Evolutionary conservation across 176 grass and related monocot genomes (phyloP).

Genomic region (Chrysopogon serrulatus): DNA sequence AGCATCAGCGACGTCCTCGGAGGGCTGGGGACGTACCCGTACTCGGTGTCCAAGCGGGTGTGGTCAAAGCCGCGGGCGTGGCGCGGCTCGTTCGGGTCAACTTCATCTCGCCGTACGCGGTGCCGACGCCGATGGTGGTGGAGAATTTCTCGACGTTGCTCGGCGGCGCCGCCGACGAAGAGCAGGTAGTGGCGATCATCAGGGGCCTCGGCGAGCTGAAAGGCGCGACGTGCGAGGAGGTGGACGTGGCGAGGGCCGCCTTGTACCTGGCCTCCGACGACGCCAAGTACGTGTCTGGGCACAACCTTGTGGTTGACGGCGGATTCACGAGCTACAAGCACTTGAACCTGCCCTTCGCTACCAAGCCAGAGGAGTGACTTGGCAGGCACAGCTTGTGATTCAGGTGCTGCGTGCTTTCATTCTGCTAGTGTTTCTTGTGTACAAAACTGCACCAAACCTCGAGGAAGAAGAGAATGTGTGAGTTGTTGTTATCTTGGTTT

Average conservation of each 20-base stretch:
- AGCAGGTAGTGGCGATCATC: background rate
- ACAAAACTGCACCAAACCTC: no score
- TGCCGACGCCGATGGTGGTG: background rate
- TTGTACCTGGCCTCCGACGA: conserved; percentile 84
- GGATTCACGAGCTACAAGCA: conserved; percentile 84
- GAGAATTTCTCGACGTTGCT: background rate
- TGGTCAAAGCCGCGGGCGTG: background rate
- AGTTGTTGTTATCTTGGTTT: no score
- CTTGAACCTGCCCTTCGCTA: conserved; percentile 51
- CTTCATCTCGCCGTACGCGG: conserved; percentile 10
- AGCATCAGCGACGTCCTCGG: conserved; percentile 5
- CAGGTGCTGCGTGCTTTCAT: background rate
- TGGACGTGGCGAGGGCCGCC: conserved; percentile 48
- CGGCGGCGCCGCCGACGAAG: background rate
- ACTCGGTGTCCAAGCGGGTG: conserved; percentile 6
- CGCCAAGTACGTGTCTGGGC: conserved; percentile 79
- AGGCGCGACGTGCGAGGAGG: background rate
- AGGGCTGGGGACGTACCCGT: background rate
- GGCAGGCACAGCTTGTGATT: no score
- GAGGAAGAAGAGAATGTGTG: no score
- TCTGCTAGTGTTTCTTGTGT: no score
- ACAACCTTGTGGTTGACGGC: conserved; percentile 84
- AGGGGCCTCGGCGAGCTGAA: conserved; percentile 12
- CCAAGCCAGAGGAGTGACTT: conserved; percentile 7
- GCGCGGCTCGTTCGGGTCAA: conserved; percentile 30